Evolutionary conservation across 495 filamentous ascomycete species (phyloP), one percentile per base, ranked within the genome.

Genomic region (Penicillium samsonianum): DNA sequence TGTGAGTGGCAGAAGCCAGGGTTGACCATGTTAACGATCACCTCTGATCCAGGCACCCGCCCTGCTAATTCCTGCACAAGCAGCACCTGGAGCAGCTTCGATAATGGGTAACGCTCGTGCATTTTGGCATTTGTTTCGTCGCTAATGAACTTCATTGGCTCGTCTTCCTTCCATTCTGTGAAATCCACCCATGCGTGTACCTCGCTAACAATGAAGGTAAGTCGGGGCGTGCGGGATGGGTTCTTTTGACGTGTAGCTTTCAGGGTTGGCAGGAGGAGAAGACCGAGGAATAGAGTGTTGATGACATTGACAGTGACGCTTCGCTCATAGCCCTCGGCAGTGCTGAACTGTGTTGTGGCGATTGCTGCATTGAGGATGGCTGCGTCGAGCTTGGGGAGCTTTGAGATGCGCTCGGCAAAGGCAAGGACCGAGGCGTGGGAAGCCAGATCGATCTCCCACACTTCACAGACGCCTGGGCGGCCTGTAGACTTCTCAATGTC

Each of bases 401-500:
- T 55, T 1, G 74, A 68, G 12, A 65, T 68, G 5, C 67, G 73
- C 1, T 63, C 56, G 4, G 65, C 73, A 58, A 87, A 85, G 0
- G 67, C 67, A 30, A 70, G 52, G 4, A 73, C 71, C 0, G 71
- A 72, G 9, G 48, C 55, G 51, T 72, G 57, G 0, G 69, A 73
- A 19, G 68, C 67, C 48, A 87, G 75, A 51, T 87, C 85, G 0
- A 89, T 63, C 25, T 75, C 65, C 79, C 82, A 84, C 12, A 86
- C 80, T 45, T 85, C 74, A 28, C 72, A 76, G 3, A 62, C 71
- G 10, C 72, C 73, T 1, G 63, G 52, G 4, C 75, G 72, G 10
- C 71, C 60, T 8, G 67, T 67, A 0, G 63, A 63, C 8, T 55
- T 25, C 33, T 71, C 73, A 23, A 78, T 71, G 0, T 69, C 56